These are phyloP conservation scores for Crithidia expoeki DNA, from an alignment of 208 protist species.

Conservation along the genomic window DNA sequence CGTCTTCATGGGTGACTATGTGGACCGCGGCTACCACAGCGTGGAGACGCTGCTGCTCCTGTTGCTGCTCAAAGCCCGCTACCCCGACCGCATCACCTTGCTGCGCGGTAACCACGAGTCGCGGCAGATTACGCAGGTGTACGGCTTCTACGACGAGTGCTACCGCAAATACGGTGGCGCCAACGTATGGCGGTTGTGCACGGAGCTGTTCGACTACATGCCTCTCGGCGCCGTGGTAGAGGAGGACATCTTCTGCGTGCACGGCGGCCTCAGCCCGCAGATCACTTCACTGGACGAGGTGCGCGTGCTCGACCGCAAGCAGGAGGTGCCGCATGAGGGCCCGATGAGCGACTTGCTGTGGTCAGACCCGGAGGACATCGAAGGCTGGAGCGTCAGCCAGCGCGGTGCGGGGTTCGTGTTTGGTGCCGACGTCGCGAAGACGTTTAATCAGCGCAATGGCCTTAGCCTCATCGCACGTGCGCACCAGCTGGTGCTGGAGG, in stretches of 20 bases:
- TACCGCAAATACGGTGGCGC: conserved; percentile 92
- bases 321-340: conserved; percentile 92
- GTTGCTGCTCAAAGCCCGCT: conserved; percentile 93
- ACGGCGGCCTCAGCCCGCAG: conserved; percentile 91
- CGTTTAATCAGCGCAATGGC: conserved; percentile 88
- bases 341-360: conserved; percentile 90
- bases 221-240: conserved; percentile 93
- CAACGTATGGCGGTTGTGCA: conserved; percentile 91
- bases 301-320: conserved; percentile 84
- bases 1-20: conserved; percentile 95
- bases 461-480: conserved; percentile 88
- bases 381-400: conserved; percentile 82
- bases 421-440: conserved; percentile 73
- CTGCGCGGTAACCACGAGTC: conserved; percentile 98
- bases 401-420: conserved; percentile 91
- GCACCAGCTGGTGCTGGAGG: conserved; percentile 94
- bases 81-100: conserved; percentile 95
- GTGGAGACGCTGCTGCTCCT: conserved; percentile 93
- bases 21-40: conserved; percentile 95
- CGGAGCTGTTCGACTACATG: conserved; percentile 94
- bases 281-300: conserved; percentile 89
- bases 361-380: conserved; percentile 94
- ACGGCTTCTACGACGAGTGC: conserved; percentile 97
- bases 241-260: conserved; percentile 93
- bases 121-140: conserved; percentile 96